These are phyloP conservation scores for Oehlia diaphana DNA, from an alignment of 192 early-diverging fungal species.

Conservation along the genomic window DNA sequence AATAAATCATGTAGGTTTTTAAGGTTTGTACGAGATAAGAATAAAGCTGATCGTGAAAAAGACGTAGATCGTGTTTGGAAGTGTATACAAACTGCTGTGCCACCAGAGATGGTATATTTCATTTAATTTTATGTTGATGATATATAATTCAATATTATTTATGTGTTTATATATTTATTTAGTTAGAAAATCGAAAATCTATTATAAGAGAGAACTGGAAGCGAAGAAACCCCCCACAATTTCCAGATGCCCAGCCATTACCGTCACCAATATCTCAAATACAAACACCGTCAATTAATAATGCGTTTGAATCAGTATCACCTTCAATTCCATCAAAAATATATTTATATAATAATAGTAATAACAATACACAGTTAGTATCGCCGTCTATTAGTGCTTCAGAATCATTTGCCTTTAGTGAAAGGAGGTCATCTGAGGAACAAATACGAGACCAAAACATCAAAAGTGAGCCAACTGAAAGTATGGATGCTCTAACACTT, in stretches of 20 bases:
- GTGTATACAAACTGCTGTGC: not conserved
- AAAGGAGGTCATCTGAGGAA: too few species aligned
- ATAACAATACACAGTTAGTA: too few species aligned
- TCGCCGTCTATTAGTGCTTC: too few species aligned
- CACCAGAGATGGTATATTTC: not conserved
- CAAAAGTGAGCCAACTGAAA: too few species aligned
- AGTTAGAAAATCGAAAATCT: not conserved
- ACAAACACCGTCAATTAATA: not conserved
- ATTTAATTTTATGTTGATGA: not conserved
- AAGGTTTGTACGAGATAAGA: not conserved
- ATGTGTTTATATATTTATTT: not conserved
- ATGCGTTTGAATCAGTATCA: not conserved
- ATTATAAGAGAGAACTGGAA: constrained; percentile 21
- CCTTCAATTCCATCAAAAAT: too few species aligned
- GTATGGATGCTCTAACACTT: too few species aligned
- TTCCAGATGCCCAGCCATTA: not conserved
- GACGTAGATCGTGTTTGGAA: not conserved
- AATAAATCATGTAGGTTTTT: not conserved
- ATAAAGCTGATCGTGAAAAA: constrained; percentile 5
- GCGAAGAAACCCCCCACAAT: not conserved
- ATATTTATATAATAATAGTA: too few species aligned
- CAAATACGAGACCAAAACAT: too few species aligned
- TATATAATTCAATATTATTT: not conserved
- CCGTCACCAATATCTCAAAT: not conserved
- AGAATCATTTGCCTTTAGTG: too few species aligned